Evolutionary conservation across 2,329 filamentous ascomycete species (phyloP).

Genomic region (Botryotinia convoluta): DNA sequence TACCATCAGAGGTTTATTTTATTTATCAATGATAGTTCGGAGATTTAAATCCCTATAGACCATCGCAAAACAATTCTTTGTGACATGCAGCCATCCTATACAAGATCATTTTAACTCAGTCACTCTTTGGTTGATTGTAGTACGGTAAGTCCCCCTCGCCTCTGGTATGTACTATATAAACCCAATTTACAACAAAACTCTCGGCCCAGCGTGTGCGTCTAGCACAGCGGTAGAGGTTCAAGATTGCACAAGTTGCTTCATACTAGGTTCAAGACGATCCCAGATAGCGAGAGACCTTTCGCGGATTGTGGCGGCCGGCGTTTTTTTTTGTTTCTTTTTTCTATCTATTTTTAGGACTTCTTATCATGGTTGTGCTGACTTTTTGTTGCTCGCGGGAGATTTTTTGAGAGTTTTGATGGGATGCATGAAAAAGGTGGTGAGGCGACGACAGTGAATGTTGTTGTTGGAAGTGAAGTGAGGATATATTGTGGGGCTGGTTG

Average conservation of each 20-base stretch:
- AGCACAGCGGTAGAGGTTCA: slow-evolving; percentile 14
- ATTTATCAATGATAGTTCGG: neutral
- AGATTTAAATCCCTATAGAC: neutral
- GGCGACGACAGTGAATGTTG: neutral
- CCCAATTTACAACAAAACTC: neutral
- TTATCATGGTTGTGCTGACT: neutral
- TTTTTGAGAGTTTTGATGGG: neutral
- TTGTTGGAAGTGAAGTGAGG: neutral
- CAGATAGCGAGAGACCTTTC: slow-evolving; percentile 18
- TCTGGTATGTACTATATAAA: neutral
- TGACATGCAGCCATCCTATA: neutral
- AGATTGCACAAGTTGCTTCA: neutral
- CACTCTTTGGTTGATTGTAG: neutral
- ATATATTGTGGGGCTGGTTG: neutral
- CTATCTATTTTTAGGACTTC: neutral
- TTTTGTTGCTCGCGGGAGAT: neutral
- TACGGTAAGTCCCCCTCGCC: neutral
- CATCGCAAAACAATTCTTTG: neutral
- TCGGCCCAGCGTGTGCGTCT: slow-evolving; percentile 8
- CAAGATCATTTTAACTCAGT: neutral
- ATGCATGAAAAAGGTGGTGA: neutral
- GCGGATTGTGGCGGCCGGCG: slow-evolving; percentile 9
- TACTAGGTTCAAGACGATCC: slow-evolving; percentile 13
- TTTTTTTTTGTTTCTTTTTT: neutral
- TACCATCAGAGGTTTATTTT: too few relatives aligned